Base-by-base conservation (phyloP, 331 rosid species). In the Dryas integrifolia region DNA sequence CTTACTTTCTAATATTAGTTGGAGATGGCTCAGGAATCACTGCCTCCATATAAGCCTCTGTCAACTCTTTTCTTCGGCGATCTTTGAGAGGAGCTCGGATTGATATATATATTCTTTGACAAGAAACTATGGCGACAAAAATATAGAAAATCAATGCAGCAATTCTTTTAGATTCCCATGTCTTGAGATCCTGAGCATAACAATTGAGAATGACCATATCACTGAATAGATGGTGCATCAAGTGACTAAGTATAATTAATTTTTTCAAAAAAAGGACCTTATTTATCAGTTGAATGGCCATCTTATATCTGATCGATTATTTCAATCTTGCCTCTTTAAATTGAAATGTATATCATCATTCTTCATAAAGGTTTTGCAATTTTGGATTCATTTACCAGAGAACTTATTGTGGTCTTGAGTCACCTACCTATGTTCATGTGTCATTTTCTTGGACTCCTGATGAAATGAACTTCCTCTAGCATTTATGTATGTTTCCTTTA, bases 21-120 rank as follows among this genome's bases (percentile, higher is more conserved):
- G 92, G 92, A 72, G 97, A 82, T 35, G 98, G 98, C 82, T 88
- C 97, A 7, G 98, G 98, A 88, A 94, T 79, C 75, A 94, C 80
- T 3, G 92, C 92, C 81, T 94, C 98, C 98, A 94, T 91, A 81
- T 91, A 94, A 72, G 97, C 97, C 79, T 91, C 97, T 6, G 96
- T 83, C 75, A 91, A 70, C 82, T 88, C 96, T 71, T 80, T 82
- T 73, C 62, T 89, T 80, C 79, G 85, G 69, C 82, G 92, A 74
- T 76, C 73, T 56, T 55, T 16, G 60, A 47, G 79, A 65, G 98
- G 96, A 66, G 87, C 87, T 85, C 59, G 92, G 71, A 89, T 66
- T 58, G 85, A 84, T 63, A 72, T 56, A 80, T 84, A 89, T 55
- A 84, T 48, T 84, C 92, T 90, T 80, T 84, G 87, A 85, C 84